Conservation (phyloP, 2,329 filamentous ascomycete genomes). For the Botrytis squamosa region DNA sequence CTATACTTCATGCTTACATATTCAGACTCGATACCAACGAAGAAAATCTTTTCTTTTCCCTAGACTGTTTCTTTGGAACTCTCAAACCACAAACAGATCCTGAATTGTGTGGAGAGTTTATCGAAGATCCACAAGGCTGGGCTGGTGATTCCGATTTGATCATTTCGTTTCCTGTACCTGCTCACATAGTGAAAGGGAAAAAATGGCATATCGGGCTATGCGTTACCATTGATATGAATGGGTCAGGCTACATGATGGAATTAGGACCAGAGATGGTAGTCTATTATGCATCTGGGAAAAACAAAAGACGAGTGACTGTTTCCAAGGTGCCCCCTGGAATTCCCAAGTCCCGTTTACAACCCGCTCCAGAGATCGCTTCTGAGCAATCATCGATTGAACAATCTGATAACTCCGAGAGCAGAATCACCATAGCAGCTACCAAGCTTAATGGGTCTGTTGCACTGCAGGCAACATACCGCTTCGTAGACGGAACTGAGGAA, state of each 20-base stretch:
- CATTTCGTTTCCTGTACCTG: background rate
- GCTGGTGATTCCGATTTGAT: background rate
- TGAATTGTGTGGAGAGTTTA: background rate
- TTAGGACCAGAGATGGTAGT: background rate
- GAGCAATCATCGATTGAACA: background rate
- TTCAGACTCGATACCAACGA: background rate
- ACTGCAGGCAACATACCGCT: background rate
- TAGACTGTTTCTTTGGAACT: conserved; percentile 1
- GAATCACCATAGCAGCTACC: background rate
- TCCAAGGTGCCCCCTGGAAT: conserved; percentile 4
- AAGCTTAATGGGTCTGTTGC: background rate
- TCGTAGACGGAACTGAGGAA: background rate
- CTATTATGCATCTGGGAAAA: background rate
- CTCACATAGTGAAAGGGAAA: background rate
- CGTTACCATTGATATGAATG: background rate
- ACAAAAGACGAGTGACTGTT: background rate
- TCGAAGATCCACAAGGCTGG: background rate
- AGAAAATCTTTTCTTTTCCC: background rate
- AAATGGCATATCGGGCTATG: background rate
- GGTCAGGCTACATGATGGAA: background rate
- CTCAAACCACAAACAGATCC: background rate
- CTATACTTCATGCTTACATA: background rate
- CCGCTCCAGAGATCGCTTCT: background rate
- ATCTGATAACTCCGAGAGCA: background rate
- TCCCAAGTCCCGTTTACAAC: background rate